Conservation (phyloP, 2,329 filamentous ascomycete genomes). For the Penicillium sp. region DNA sequence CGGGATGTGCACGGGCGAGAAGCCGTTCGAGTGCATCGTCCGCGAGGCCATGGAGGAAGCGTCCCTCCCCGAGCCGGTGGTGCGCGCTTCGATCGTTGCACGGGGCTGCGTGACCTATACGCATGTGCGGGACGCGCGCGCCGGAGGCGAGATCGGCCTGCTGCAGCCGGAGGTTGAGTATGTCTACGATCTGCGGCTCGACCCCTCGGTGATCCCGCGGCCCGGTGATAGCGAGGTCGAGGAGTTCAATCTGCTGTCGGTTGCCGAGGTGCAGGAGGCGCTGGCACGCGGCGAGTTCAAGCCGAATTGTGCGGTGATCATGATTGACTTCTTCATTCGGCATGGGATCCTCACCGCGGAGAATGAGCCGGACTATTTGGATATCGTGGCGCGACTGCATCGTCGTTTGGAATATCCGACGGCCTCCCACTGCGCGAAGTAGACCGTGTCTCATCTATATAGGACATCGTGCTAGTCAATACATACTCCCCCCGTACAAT, state of each 20-base stretch:
- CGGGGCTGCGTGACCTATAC: constrained; percentile 79
- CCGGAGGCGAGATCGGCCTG: constrained; percentile 76
- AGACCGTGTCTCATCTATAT: neutral
- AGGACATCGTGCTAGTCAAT: neutral
- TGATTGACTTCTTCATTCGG: constrained; percentile 86
- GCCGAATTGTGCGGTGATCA: constrained; percentile 80
- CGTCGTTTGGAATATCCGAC: constrained; percentile 21
- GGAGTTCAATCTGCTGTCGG: constrained; percentile 71
- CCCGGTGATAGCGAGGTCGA: constrained; percentile 89
- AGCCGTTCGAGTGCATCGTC: constrained; percentile 75
- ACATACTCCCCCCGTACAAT: too few species aligned
- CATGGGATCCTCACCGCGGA: constrained; percentile 75
- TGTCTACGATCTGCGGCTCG: constrained; percentile 82
- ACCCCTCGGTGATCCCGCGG: constrained; percentile 63
- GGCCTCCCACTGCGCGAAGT: constrained; percentile 12
- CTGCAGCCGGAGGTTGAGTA: constrained; percentile 91
- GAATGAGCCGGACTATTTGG: constrained; percentile 69
- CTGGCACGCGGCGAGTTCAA: constrained; percentile 78
- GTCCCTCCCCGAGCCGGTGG: constrained; percentile 66
- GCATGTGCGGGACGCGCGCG: constrained; percentile 71
- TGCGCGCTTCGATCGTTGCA: constrained; percentile 58
- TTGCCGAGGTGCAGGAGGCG: constrained; percentile 71
- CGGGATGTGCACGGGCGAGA: constrained; percentile 76
- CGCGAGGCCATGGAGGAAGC: constrained; percentile 90
- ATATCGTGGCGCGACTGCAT: constrained; percentile 33